Evolutionary conservation across 2,329 filamentous ascomycete genomes (phyloP).

Genomic region (Botrytis tulipae): DNA sequence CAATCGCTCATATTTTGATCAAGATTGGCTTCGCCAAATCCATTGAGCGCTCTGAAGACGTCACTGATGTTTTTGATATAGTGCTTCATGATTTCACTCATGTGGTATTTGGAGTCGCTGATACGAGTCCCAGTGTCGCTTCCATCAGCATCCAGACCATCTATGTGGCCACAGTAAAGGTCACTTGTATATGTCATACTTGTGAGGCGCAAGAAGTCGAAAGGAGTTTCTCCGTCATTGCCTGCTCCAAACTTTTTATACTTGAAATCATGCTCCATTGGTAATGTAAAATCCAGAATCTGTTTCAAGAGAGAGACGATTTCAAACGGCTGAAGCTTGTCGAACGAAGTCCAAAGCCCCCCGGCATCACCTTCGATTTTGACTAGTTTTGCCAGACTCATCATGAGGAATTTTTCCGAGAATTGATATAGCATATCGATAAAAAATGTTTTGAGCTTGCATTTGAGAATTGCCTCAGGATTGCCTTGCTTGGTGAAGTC

Average conservation of each 20-base stretch:
- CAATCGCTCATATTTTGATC: slow-evolving; percentile 2
- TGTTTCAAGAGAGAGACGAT: background rate
- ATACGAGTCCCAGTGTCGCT: background rate
- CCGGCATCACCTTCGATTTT: too few relatives aligned
- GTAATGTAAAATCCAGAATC: background rate
- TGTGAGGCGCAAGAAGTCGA: background rate
- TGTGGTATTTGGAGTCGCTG: background rate
- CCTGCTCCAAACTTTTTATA: background rate
- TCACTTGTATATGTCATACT: background rate
- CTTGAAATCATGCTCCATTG: background rate
- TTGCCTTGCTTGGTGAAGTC: slow-evolving; percentile 15
- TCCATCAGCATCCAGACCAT: background rate
- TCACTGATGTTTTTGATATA: background rate
- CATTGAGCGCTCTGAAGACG: background rate
- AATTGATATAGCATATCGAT: background rate
- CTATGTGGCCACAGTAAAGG: slow-evolving; percentile 1
- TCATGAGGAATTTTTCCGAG: background rate
- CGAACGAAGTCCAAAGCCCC: background rate
- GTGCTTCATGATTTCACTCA: background rate
- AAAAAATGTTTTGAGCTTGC: background rate
- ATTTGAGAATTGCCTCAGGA: background rate
- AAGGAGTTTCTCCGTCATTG: background rate
- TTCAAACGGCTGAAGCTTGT: background rate
- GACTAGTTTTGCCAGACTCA: background rate
- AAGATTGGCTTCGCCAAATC: background rate